phyloP scores from a whole-genome alignment of 345 rosid species.

The Gossypioides kirkii region DNA sequence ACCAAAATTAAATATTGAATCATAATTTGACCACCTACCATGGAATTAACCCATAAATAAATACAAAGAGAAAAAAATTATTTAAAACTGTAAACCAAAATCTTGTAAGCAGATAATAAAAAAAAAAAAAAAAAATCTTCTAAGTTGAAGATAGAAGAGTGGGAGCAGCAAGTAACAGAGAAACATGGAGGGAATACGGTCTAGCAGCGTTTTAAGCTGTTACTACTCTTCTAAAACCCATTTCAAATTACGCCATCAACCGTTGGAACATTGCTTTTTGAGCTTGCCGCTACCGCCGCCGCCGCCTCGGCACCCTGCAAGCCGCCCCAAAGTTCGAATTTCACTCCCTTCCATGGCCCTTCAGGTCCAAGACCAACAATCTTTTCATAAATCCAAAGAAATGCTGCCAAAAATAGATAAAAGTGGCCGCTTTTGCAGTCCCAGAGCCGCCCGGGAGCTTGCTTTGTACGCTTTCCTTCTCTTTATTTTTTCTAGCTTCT shows the following conservation, averaged over 20 bases:
- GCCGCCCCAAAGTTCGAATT: conserved; percentile 9
- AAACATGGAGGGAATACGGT: conserved; percentile 44
- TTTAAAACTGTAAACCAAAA: not conserved
- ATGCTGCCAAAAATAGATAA: conserved; percentile 77
- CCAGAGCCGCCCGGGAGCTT: conserved; percentile 97
- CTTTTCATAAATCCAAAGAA: conserved; percentile 32
- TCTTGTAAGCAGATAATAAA: no score
- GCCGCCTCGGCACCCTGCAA: not conserved
- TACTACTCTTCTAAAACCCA: conserved; percentile 20
- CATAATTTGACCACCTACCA: not conserved
- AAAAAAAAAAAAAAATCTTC: no score
- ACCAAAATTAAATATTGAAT: not conserved
- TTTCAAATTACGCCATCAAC: conserved; percentile 1
- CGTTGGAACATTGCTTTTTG: conserved; percentile 2
- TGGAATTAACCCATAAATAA: not conserved
- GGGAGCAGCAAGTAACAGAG: conserved; percentile 4
- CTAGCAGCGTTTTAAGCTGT: conserved; percentile 27
- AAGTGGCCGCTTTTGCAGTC: conserved; percentile 92
- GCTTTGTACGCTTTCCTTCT: conserved; percentile 54
- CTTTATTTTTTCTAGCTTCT: not conserved
- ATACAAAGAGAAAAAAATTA: not conserved
- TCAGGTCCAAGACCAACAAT: conserved; percentile 16
- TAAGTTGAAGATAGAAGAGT: not conserved
- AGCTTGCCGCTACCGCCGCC: not conserved
- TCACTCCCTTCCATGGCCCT: conserved; percentile 40